Conservation (phyloP, 164 flowering plant genomes). For the Vitis rupestris region DNA sequence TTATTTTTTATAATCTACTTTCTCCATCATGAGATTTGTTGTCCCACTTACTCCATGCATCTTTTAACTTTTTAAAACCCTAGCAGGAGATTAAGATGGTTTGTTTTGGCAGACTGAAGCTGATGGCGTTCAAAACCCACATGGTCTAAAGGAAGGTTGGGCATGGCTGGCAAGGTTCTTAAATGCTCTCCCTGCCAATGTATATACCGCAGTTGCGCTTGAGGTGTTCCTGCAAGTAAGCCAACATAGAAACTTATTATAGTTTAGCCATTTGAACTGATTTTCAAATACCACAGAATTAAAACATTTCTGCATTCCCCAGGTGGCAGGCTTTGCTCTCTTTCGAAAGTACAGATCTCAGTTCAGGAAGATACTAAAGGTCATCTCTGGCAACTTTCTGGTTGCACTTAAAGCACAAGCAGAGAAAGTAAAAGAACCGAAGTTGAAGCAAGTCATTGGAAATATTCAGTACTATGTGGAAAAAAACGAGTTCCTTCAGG, state of each 20-base stretch:
- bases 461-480: conserved; percentile 54
- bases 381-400: conserved; percentile 49
- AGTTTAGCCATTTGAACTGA: background rate
- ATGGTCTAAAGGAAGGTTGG: conserved; percentile 90
- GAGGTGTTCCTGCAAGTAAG: conserved; percentile 74
- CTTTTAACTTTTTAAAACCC: background rate
- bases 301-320: conserved; percentile 18
- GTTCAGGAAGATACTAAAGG: conserved; percentile 60
- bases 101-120: conserved; percentile 65
- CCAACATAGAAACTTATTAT: background rate
- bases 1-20: background rate
- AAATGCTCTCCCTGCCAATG: conserved; percentile 68
- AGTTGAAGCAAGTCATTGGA: conserved; percentile 27
- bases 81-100: background rate
- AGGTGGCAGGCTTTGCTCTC: conserved; percentile 88
- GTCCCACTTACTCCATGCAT: background rate
- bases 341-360: conserved; percentile 61
- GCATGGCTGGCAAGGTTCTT: conserved; percentile 89
- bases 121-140: conserved; percentile 50
- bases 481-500: conserved; percentile 48
- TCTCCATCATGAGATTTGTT: background rate
- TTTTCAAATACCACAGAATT: background rate
- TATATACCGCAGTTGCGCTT: conserved; percentile 65
- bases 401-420: conserved; percentile 34
- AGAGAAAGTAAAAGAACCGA: conserved; percentile 22